A percentile compares a stretch with the other conserved stretches of the same genome.
Conservation (phyloP, 2,329 filamentous ascomycete genomes). For the Aspergillus sclerotialis region DNA sequence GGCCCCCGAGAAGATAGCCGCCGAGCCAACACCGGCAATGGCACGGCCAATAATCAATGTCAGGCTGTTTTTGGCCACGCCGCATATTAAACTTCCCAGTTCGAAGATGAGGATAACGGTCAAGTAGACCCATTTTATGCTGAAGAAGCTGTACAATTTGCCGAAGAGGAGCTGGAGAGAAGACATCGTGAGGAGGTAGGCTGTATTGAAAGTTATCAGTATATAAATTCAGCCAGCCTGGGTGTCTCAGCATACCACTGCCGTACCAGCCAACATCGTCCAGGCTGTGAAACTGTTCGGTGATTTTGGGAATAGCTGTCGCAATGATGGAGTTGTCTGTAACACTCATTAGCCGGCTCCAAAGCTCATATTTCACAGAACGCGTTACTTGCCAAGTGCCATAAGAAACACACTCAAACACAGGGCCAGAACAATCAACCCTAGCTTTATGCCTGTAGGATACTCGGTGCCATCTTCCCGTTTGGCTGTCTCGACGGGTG, state of each 20-base stretch:
- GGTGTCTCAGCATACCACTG: too few species aligned
- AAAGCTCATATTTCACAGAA: neutral
- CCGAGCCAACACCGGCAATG: conserved; percentile 33
- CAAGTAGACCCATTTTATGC: conserved; percentile 38
- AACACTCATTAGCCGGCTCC: neutral
- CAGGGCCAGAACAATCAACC: conserved; percentile 28
- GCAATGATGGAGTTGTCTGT: conserved; percentile 40
- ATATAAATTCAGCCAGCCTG: too few species aligned
- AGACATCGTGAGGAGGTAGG: conserved; percentile 38
- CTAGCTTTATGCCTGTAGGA: conserved; percentile 23
- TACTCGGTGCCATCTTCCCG: too few species aligned
- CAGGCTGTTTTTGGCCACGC: conserved; percentile 29
- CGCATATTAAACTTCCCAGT: conserved; percentile 35
- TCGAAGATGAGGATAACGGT: conserved; percentile 35
- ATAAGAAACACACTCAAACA: conserved; percentile 34
- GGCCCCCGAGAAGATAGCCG: conserved; percentile 34
- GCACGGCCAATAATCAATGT: conserved; percentile 36
- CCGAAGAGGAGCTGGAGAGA: conserved; percentile 38
- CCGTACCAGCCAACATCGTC: conserved; percentile 45
- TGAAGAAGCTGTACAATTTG: conserved; percentile 38
- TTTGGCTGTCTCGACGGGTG: too few species aligned
- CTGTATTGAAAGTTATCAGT: too few species aligned
- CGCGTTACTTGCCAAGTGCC: conserved; percentile 22
- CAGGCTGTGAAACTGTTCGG: conserved; percentile 41
- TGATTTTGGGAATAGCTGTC: conserved; percentile 43